Percentiles rank a stretch among this genome's conserved stretches.
Conservation (phyloP, 2,329 filamentous ascomycete genomes). For the Alternaria rosae region DNA sequence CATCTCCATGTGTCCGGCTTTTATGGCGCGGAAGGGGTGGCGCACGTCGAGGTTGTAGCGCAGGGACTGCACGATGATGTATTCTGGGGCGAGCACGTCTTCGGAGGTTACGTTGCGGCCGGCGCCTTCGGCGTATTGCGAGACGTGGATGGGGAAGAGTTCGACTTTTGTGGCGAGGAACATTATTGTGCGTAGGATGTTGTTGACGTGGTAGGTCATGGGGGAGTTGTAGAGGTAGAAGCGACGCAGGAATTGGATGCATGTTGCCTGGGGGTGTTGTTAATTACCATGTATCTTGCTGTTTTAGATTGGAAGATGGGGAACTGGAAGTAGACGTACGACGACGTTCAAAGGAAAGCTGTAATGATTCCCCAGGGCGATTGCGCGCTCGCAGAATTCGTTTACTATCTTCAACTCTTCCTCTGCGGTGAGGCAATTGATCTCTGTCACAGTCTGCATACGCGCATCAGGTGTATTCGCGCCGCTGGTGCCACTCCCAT, state of each 20-base stretch:
- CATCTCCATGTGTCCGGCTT: conserved; percentile 86
- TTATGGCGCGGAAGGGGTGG: conserved; percentile 87
- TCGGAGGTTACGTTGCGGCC: conserved; percentile 70
- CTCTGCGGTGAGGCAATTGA: conserved; percentile 81
- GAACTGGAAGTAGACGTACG: conserved; percentile 45
- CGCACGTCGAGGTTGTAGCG: conserved; percentile 93
- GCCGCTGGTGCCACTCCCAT: conserved; percentile 39
- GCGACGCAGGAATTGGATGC: conserved; percentile 86
- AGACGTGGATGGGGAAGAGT: conserved; percentile 74
- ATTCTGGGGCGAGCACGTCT: conserved; percentile 89
- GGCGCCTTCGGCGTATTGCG: conserved; percentile 61
- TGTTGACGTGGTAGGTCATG: conserved; percentile 93
- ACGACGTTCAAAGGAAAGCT: conserved; percentile 68
- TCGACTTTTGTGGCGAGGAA: conserved; percentile 96
- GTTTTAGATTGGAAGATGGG: not conserved
- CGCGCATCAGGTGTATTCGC: conserved; percentile 36
- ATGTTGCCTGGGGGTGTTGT: conserved; percentile 68
- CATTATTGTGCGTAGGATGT: conserved; percentile 86
- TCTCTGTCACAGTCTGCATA: conserved; percentile 51
- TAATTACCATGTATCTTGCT: not conserved
- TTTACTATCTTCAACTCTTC: conserved; percentile 85
- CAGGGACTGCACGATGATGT: conserved; percentile 88
- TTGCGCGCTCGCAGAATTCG: conserved; percentile 73
- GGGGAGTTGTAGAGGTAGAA: conserved; percentile 96
- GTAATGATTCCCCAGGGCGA: conserved; percentile 65